Conservation (phyloP, 1,139 yeast species). For the Casaregolazyma lundiana region DNA sequence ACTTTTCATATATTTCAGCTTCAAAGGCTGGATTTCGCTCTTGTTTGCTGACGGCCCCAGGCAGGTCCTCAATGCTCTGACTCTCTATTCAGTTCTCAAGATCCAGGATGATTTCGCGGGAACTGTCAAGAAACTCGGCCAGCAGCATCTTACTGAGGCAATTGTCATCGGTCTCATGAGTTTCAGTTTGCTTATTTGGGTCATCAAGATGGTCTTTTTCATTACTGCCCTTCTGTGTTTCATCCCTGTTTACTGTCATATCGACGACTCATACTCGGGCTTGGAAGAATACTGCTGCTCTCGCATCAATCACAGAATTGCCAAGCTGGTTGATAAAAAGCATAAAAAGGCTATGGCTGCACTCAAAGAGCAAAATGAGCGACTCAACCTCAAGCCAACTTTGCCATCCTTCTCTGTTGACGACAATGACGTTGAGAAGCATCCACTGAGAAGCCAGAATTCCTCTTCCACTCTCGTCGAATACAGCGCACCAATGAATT, state of each 20-base stretch:
- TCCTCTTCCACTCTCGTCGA: slow-evolving; percentile 7
- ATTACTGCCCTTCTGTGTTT: slow-evolving; percentile 52
- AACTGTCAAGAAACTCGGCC: slow-evolving; percentile 57
- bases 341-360: slow-evolving; percentile 35
- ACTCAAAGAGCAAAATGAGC: slow-evolving; percentile 25
- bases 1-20: slow-evolving; percentile 61
- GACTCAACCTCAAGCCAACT: slow-evolving; percentile 14
- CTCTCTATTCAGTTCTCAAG: slow-evolving; percentile 53
- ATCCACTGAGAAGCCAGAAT: neutral
- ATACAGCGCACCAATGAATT: slow-evolving; percentile 2
- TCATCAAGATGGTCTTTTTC: slow-evolving; percentile 59
- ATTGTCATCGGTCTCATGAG: slow-evolving; percentile 70
- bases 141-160: slow-evolving; percentile 58
- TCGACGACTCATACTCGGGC: slow-evolving; percentile 37
- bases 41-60: slow-evolving; percentile 83
- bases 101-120: slow-evolving; percentile 44
- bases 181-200: slow-evolving; percentile 71
- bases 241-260: slow-evolving; percentile 50
- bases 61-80: slow-evolving; percentile 75
- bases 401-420: slow-evolving; percentile 14
- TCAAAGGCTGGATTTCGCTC: slow-evolving; percentile 60
- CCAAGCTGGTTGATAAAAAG: slow-evolving; percentile 45
- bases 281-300: slow-evolving; percentile 57
- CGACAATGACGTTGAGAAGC: slow-evolving; percentile 7
- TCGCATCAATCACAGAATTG: slow-evolving; percentile 53